Base-by-base conservation (phyloP, 768 basidiomycete species). In the Phallus indusiatus region DNA sequence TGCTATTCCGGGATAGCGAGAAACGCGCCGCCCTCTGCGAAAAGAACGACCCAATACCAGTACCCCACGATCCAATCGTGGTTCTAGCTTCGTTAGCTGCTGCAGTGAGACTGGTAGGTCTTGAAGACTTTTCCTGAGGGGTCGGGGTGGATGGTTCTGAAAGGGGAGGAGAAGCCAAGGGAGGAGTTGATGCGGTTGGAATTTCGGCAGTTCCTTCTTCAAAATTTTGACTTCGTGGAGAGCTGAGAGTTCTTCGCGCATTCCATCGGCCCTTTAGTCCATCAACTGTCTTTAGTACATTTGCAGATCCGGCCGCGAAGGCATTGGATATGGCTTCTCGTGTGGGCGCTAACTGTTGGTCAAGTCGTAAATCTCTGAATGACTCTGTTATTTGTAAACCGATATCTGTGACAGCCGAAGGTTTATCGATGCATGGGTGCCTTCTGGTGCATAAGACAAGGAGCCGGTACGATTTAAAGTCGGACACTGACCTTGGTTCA, bases 341-440 rank as follows among this genome's bases (percentile, higher is more conserved):
- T 0, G 94, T 88, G 1, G 95, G 93, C 5, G 86, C 93, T n/a
- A 96, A 81, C 65, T 94, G 91, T 70, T 96, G 88, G 34, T 96
- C 90, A 4, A 97, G 72, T 69, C 89, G 91, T 54, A 99, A 79
- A 28, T 97, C 95, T 68, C 96, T 93, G 17, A 98, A 82, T 1
- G 94, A 94, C 73, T 98, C 94, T 59, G 88, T 84, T 22, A 99
- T 80, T 10, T 94, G 86, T 4, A 98, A 77, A 9, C 94, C 89
- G 36, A 99, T 85, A 66, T 99, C 96, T 5, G 92, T 79, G 4
- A 97, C 88, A 0, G 90, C 84, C 14, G 89, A 88, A 0, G 90
- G 88, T 67, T 90, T 91, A 64, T 91, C 90, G 60, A 85, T 90
- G 70, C 94, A 96, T 42, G 95, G 95, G 71, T 98, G 95, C 53